Evolutionary conservation across 495 filamentous ascomycete species (phyloP), one percentile per base, ranked within the genome.

Genomic region (Aspergillus heteromorphus): DNA sequence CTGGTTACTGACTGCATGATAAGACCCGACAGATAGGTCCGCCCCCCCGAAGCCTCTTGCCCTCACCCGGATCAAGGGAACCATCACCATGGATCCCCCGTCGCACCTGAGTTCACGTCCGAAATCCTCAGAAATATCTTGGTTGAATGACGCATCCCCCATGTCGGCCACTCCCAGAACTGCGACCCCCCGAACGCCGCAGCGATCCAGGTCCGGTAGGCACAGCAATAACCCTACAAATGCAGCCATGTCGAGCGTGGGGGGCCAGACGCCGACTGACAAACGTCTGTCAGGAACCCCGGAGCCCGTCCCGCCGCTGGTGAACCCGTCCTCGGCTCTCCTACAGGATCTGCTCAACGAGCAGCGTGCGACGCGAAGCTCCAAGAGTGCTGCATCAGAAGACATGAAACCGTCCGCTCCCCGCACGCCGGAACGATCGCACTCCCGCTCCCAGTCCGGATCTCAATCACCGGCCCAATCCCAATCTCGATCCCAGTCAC

Each of bases 331-430:
- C 0, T 80, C 77, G 0, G 65, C 62, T 16, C 59, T 80, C 0
- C 49, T 80, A 19, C 75, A 79, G 42, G 76, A 73, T 55, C 56
- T 78, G 30, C 56, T 80, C 10, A 76, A 76, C 51, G 76, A 80
- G 60, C 72, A 76, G 48, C 73, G 73, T 9, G 70, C 73, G 5
- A 68, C 67, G 43, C 70, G 73, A 56, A 62, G 60, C 30, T 67
- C 66, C 3, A 67, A 68, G 25, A 65, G 63, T 34, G 17, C 62
- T 13, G 55, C 45, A 14, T 53, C 69, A 5, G 70, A 71, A 14
- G 54, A 63, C 16, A 50, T 52, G 18, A 65, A 65, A 3, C 60
- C 66, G 13, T 49, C 54, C 38, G 54, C 47, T 34, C 63, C 62
- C 8, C 57, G 55, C 27, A 73, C 65, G 9, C 73, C 65, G 5